Base-by-base conservation (phyloP, 1,284 basidiomycete genomes). In the Microbotryum scabiosae region DNA sequence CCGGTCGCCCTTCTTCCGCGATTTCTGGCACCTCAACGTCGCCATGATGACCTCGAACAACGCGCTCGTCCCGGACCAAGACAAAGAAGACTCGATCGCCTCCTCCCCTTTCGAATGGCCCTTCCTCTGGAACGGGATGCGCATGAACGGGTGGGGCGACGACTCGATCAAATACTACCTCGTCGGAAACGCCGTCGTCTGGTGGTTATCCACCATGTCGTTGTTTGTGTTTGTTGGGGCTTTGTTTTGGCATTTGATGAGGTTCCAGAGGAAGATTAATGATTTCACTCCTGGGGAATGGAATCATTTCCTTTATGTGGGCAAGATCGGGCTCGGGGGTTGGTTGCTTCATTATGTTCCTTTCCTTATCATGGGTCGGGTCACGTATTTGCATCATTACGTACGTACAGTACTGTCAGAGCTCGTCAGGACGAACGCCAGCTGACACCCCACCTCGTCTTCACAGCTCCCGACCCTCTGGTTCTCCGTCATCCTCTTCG, bases 41-140 rank as follows among this genome's bases (percentile, higher is more conserved):
- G 94, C 93, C 18, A 98, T 98, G 96, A 94, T 96, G 90, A 97
- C 92, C 0, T 96, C 93, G 5, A 98, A 98, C 80, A 98, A 98
- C 74, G 93, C 96, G 0, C 84, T 98, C 57, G 78, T 97, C 50
- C 94, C 94, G 0, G 92, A 98, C 72, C 89, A 92, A 0, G 94
- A 98, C 79, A 98, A 98, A 78, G 90, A 93, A 69, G 94, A 98
- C 74, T 90, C 97, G 69, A 83, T 98, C 55, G 93, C 94, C 0
- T 94, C 90, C 43, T 84, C 83, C 70, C 93, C 94, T 0, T 80
- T 82, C 52, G 93, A 98, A 74, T 98, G 96, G 94, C 94, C 94
- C 0, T 87, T 87, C 78, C 80, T 97, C 52, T 84, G 84, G 59
- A 81, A 90, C 56, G 92, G 92, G 53, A 78, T 93, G 75, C 82